Evolutionary conservation across 2,329 filamentous ascomycete genomes (phyloP), one percentile per base, ranked within the genome.

Genomic region (Trichothecium sympodiale): DNA sequence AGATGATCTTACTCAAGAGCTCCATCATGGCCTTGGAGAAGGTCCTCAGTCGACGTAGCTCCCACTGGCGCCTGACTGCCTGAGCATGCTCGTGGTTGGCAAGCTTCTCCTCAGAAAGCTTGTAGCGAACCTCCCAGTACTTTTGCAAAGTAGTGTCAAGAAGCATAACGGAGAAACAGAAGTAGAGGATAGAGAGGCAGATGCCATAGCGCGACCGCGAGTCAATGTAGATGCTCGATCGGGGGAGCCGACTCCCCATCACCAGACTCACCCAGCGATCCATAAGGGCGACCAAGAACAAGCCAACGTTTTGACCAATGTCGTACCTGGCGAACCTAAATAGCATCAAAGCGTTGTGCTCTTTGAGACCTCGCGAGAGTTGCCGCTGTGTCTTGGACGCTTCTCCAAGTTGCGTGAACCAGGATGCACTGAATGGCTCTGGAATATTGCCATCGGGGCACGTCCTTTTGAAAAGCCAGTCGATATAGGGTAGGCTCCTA

Each of bases 131-230:
- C 7, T 48, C 46, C 58, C 58, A 60, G 41, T 58, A 57, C 15
- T 54, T 50, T 37, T 57, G 52, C 16, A 60, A 45, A 3, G 54
- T 53, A 6, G 46, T 46, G 34, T 63, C 60, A 5, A 63, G 46
- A 4, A 50, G 46, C 45, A 63, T 59, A 40, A 59, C 57, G 0
- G 54, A 52, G 3, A 52, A 47, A 30, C 59, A 55, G 39, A 62
- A 63, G 44, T 62, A 63, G 4, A 57, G 43, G 20, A 63, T 52
- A 12, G 53, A 52, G 27, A 61, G 55, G 34, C 58, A 61, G 38
- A 57, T 54, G 38, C 44, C 58, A 31, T 56, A 61, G 18, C 51
- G 49, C 6, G 49, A 51, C 6, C 54, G 50, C 17, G 43, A 43
- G 33, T 53, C 43, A 17, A 43, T 46, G 35, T 59, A 59, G 5